Evolutionary conservation across 2,329 filamentous ascomycete species (phyloP).

Genomic region (Aureobasidium sp.): DNA sequence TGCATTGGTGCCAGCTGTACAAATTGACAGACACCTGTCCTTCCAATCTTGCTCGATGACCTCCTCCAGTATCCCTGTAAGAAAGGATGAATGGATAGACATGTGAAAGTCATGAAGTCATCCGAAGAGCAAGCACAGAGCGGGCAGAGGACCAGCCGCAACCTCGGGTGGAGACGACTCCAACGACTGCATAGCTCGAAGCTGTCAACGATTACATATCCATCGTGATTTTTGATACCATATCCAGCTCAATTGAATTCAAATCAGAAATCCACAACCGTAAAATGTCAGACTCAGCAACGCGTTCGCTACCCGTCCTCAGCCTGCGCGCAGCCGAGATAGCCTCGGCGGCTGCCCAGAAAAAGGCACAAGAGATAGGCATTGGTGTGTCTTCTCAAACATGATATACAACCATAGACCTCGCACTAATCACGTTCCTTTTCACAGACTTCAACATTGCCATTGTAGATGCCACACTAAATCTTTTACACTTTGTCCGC

Average conservation of each 20-base stretch:
- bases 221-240: neutral
- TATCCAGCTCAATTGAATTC: neutral
- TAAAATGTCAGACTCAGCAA: conserved; percentile 20
- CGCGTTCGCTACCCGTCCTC: conserved; percentile 28
- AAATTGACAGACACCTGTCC: neutral
- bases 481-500: conserved; percentile 42
- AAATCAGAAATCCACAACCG: neutral
- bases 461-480: conserved; percentile 39
- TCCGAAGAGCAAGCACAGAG: neutral
- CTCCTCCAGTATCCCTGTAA: neutral
- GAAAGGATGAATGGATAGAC: neutral
- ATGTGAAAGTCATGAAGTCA: conserved; percentile 12
- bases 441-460: conserved; percentile 43
- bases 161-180: conserved; percentile 6
- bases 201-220: neutral
- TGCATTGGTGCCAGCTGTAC: neutral
- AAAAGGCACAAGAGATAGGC: conserved; percentile 30
- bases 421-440: neutral
- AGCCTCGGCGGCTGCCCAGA: conserved; percentile 29
- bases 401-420: neutral
- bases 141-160: conserved; percentile 8
- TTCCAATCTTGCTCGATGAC: neutral
- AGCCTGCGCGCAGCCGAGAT: conserved; percentile 30
- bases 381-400: conserved; percentile 22
- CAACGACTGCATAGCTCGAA: neutral